Base-by-base conservation (phyloP, 192 early-diverging fungal genomes). In the Entophlyctis luteolus region DNA sequence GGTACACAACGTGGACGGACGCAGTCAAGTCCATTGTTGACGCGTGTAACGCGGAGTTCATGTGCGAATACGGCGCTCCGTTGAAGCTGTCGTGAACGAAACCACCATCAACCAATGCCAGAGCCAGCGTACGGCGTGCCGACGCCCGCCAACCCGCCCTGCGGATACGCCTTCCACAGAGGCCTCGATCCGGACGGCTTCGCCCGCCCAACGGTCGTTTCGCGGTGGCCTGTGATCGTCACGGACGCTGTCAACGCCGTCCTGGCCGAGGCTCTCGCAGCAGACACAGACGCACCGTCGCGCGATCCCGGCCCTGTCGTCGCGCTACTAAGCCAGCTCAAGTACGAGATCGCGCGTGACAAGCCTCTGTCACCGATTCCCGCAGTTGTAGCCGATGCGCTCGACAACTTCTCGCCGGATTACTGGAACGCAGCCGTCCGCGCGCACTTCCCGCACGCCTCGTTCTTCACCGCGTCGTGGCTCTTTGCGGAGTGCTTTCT, bases 381-480 rank as follows among this genome's bases (percentile, higher is more conserved):
- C n/a, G 0, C 47, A 6, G n/a, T 22, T 5, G 31, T 34, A 8
- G 39, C 1, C 2, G 6, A 46, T 14, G 28, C 20, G 6, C 18
- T 23, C 14, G 50, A 14, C 18, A 12, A 14, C 22, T 20, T 20
- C 50, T 22, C 14, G 16, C 23, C 50, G 50, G 20, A 20, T 5
- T 38, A 20, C 18, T 69, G 67, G 67, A 69, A 69, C 37, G 42
- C n/a, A 12, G 37, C 47, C 23, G 28, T 69, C 45, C 42, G 47
- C 5, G n/a, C 23, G 27, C 36, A 60, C 47, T 69, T 69, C 32
- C 54, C 54, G 16, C 28, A 4, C 16, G 10, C 37, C 18, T 56
- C 67, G 38, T 69, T 69, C 56, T 48, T 59, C 38, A 67, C 34
- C 5, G 55, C 65, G 46, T 48, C 55, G 14, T 69, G 67, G 67